Percentiles rank a stretch among this genome's conserved stretches.
These are phyloP conservation scores for Globomyces pollinis-pini DNA, from an alignment of 192 early-diverging fungal genomes.

Conservation along the genomic window DNA sequence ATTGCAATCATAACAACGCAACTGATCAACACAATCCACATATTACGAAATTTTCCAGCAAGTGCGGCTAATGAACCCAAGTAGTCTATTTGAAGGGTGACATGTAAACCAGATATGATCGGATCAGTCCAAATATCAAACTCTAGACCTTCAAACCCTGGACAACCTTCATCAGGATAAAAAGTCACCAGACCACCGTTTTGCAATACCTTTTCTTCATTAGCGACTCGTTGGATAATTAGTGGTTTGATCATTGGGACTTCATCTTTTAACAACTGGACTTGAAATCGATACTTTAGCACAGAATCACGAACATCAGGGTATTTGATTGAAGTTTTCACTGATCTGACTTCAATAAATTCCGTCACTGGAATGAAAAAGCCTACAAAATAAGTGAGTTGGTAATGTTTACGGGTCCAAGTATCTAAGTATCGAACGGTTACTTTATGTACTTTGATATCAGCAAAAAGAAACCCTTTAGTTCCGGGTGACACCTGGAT, in stretches of 20 bases:
- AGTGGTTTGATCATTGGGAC: background rate
- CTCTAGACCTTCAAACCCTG: background rate
- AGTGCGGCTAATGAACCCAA: too few species aligned
- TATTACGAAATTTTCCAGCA: too few species aligned
- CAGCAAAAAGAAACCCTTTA: conserved; percentile 7
- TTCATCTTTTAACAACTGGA: background rate
- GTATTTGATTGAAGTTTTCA: background rate
- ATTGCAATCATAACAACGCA: too few species aligned
- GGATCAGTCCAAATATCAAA: conserved; percentile 13
- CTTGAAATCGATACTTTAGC: background rate
- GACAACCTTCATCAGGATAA: background rate
- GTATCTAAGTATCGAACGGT: background rate
- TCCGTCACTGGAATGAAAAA: background rate
- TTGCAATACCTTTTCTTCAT: background rate
- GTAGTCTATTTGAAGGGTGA: too few species aligned
- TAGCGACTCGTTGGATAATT: conserved; percentile 4
- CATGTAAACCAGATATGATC: too few species aligned
- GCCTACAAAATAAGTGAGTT: background rate
- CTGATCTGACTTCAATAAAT: background rate
- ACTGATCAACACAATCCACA: too few species aligned
- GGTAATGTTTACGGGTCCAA: background rate
- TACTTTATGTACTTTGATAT: background rate
- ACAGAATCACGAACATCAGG: background rate
- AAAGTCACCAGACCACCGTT: background rate
- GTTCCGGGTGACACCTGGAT: background rate